phyloP scores from a whole-genome alignment of 768 basidiomycete genomes.

The Wakefieldia striispora region DNA sequence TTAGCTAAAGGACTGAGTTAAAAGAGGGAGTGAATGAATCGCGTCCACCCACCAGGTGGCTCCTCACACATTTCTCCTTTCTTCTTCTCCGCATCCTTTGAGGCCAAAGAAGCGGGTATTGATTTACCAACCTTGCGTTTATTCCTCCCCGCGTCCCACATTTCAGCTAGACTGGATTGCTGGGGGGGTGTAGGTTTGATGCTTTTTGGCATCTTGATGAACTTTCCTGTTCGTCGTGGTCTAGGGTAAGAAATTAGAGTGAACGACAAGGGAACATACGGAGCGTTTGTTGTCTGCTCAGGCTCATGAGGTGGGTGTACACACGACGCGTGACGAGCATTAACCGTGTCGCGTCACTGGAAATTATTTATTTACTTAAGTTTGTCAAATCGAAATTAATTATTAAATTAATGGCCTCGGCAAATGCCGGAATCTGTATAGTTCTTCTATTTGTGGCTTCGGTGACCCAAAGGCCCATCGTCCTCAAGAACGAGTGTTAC shows the following conservation, averaged over 20 bases:
- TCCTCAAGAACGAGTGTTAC: slow-evolving; percentile 21
- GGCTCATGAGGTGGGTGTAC: slow-evolving; percentile 45
- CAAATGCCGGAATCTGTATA: slow-evolving; percentile 40
- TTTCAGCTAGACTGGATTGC: slow-evolving; percentile 73
- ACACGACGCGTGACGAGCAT: slow-evolving; percentile 26
- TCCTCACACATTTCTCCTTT: slow-evolving; percentile 16
- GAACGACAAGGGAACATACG: slow-evolving; percentile 37
- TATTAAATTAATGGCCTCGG: slow-evolving; percentile 16
- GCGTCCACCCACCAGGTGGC: slow-evolving; percentile 12
- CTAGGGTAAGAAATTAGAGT: neutral
- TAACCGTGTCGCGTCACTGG: slow-evolving; percentile 6
- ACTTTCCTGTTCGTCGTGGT: slow-evolving; percentile 50
- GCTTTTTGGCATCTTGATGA: slow-evolving; percentile 70
- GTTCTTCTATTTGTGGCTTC: slow-evolving; percentile 40
- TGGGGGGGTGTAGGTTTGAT: slow-evolving; percentile 67
- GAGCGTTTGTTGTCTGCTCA: slow-evolving; percentile 75
- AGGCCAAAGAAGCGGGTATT: slow-evolving; percentile 17
- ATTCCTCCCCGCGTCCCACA: slow-evolving; percentile 63
- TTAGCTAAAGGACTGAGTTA: slow-evolving; percentile 24
- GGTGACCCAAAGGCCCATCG: slow-evolving; percentile 1
- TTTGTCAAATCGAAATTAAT: too few relatives aligned
- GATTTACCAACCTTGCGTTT: slow-evolving; percentile 24
- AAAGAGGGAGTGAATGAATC: neutral
- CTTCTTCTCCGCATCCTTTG: slow-evolving; percentile 27
- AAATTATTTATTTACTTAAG: too few relatives aligned